Conservation (phyloP, 2,329 filamentous ascomycete species). For the Curvularia spicifera region DNA sequence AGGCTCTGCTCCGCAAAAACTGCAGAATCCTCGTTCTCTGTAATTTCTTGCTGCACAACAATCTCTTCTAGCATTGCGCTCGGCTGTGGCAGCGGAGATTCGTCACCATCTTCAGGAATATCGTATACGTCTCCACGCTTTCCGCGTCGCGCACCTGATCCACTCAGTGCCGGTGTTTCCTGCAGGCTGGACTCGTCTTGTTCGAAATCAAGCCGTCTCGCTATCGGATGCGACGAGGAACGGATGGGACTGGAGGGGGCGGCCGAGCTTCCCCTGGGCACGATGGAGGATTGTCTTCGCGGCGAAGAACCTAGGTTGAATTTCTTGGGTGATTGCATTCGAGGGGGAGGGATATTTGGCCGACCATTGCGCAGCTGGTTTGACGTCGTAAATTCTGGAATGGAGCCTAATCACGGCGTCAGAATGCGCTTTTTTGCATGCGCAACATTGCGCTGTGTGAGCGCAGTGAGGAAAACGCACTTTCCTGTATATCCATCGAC, state of each 20-base stretch:
- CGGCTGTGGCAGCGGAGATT: conserved; percentile 37
- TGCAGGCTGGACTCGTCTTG: conserved; percentile 47
- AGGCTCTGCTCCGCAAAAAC: conserved; percentile 39
- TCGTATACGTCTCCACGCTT: conserved; percentile 42
- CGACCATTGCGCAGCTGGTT: conserved; percentile 55
- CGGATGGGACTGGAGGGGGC: conserved; percentile 37
- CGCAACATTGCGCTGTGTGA: conserved; percentile 6
- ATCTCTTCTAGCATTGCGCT: conserved; percentile 43
- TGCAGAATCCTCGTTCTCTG: conserved; percentile 33
- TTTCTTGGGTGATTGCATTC: conserved; percentile 68
- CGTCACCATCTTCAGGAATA: conserved; percentile 33
- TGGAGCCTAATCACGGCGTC: conserved; percentile 51
- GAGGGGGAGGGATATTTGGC: conserved; percentile 56
- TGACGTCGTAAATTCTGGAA: conserved; percentile 56
- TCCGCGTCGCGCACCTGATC: conserved; percentile 41
- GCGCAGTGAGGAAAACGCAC: conserved; percentile 51
- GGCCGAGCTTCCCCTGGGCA: conserved; percentile 59
- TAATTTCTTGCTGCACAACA: conserved; percentile 42
- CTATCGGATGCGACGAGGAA: conserved; percentile 52
- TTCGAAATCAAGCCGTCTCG: conserved; percentile 63
- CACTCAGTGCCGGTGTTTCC: conserved; percentile 44
- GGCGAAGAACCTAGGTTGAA: conserved; percentile 66
- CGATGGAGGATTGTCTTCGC: conserved; percentile 65
- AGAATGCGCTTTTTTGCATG: not conserved
- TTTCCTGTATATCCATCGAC: conserved; percentile 69